Conservation (phyloP, 306 rosid species). For the Crotalaria pallida region DNA sequence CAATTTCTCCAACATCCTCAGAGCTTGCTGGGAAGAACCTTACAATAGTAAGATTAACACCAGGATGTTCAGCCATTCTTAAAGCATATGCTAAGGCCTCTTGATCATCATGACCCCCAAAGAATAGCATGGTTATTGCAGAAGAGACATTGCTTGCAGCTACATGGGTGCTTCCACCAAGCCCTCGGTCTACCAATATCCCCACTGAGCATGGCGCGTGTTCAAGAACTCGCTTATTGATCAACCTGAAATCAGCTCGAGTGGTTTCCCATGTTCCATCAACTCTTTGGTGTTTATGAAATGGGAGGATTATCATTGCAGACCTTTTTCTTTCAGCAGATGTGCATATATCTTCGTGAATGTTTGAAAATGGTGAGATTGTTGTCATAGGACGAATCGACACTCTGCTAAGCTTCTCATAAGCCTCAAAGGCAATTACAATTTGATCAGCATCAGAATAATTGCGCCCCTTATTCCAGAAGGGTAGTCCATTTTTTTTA, state of each 20-base stretch:
- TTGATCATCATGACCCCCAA: constrained; percentile 55
- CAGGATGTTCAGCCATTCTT: constrained; percentile 71
- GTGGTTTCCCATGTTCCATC: constrained; percentile 54
- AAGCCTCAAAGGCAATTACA: constrained; percentile 58
- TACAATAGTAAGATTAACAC: constrained; percentile 38
- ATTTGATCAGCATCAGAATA: constrained; percentile 33
- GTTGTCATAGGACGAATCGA: constrained; percentile 68
- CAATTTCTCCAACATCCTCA: constrained; percentile 20
- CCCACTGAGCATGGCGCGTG: constrained; percentile 67
- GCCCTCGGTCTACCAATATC: constrained; percentile 64
- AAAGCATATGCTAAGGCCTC: constrained; percentile 65
- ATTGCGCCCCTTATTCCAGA: constrained; percentile 43
- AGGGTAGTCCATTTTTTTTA: constrained; percentile 53
- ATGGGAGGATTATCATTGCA: constrained; percentile 57
- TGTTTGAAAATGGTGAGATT: constrained; percentile 38
- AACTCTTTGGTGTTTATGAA: constrained; percentile 54
- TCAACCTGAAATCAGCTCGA: constrained; percentile 35
- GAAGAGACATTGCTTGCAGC: constrained; percentile 49
- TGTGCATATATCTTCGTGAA: constrained; percentile 53
- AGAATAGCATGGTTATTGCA: constrained; percentile 37
- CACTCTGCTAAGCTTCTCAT: constrained; percentile 48
- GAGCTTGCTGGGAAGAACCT: constrained; percentile 26
- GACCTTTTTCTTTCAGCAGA: constrained; percentile 46
- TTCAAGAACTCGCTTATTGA: constrained; percentile 45
- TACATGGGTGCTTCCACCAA: constrained; percentile 58